Base-by-base conservation (phyloP, 192 early-diverging fungal genomes). In the Podila clonocystis region DNA sequence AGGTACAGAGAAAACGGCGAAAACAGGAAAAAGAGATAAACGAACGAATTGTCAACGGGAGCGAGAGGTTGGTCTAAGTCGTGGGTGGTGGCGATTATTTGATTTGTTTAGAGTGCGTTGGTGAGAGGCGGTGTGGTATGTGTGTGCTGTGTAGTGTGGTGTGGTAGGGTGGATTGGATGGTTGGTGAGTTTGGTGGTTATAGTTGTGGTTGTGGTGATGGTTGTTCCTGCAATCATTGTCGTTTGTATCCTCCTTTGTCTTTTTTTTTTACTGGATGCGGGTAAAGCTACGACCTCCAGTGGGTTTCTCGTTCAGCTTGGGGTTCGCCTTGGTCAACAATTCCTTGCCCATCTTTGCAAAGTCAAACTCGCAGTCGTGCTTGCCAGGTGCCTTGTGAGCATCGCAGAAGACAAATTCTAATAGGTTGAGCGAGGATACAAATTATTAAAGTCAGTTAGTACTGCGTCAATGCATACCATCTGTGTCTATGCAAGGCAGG, bases 351-450 rank as follows among this genome's bases (percentile, higher is more conserved):
- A 88, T 84, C 45, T 87, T 85, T 73, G 89, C 90, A 85, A 88
- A 90, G 84, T 95, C 92, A 83, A 93, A 91, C 64, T 92, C 91
- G 78, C 93, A 95, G 63, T 92, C 86, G 70, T 95, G 93, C 52
- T 91, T 87, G 66, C 91, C 87, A 28, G 90, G 88, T 50, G 85
- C 87, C 68, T 90, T 90, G 84, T 95, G 93, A 28, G 85, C 74
- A 63, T 93, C 92, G 74, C 93, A 95, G 73, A 90, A 95, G 52
- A 93, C 85, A 68, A 91, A 91, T 49, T 89, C 85, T 76, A 70
- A 5, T 24, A n/a, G n/a, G 62, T 26, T 31, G 59, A 60, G 13
- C 4, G 22, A 52, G 9, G 13, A 64, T 26, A 52, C 31, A 57
- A 31, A 55, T n/a, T 17, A 52, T 31, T 24, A 59, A 45, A 62